phyloP scores from a whole-genome alignment of 179 eudicot species.

The Spinacia oleracea region DNA sequence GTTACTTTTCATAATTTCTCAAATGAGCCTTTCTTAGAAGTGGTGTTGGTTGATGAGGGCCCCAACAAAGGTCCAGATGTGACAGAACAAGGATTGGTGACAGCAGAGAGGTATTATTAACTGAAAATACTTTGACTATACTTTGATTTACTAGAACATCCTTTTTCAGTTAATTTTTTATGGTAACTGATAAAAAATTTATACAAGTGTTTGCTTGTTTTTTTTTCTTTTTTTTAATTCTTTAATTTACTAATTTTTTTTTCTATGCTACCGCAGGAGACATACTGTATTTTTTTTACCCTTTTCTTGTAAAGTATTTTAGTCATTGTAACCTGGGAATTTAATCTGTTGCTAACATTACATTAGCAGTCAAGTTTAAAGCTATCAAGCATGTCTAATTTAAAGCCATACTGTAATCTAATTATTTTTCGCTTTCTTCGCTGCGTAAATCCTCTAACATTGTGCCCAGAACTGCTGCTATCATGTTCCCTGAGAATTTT shows the following conservation, averaged over 20 bases:
- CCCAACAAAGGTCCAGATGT: constrained; percentile 43
- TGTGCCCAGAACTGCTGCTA: background rate
- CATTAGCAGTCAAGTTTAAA: background rate
- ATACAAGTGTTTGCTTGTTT: background rate
- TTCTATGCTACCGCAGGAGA: background rate
- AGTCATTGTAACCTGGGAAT: background rate
- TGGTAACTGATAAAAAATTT: background rate
- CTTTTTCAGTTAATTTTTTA: constrained; percentile 11
- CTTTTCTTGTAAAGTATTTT: background rate
- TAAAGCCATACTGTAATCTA: no score
- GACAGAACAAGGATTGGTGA: constrained; percentile 48
- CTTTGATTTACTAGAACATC: background rate
- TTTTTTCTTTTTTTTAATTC: no score
- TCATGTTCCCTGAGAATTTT: background rate
- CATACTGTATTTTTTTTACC: background rate
- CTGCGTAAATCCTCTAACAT: background rate
- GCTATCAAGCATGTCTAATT: no score
- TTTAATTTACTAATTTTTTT: no score
- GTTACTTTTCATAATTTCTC: constrained; percentile 73
- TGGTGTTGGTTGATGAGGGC: constrained; percentile 62
- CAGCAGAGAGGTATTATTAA: constrained; percentile 61
- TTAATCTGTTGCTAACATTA: background rate
- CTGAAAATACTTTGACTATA: no score
- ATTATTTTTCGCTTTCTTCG: no score
- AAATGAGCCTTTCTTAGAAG: constrained; percentile 54